Evolutionary conservation across 2,329 filamentous ascomycete genomes (phyloP), one percentile per base, ranked within the genome.

Genomic region (Aspergillus aculeatinus): DNA sequence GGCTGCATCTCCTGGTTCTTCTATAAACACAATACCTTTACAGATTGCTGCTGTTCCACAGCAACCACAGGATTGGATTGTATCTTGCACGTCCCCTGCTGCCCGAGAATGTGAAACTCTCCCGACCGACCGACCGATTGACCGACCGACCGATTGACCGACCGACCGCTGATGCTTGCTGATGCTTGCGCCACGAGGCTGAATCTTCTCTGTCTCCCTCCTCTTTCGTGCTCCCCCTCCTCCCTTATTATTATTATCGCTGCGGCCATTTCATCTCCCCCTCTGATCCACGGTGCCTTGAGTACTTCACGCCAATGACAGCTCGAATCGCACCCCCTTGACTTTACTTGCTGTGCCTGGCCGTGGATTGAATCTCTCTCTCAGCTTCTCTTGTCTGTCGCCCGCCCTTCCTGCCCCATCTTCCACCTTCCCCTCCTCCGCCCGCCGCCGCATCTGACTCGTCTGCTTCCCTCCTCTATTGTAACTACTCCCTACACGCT

Each of bases 131-230:
- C 33, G 33, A 35, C 48, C 33, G 33, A 35, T 12, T 12, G 33
- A 35, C 33, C 33, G 33, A 35, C 11, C 33, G n/a, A n/a, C n/a
- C n/a, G n/a, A 35, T 12, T 12, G 21, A 21, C 21, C 21, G 33
- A 35, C 33, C 33, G 33, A 16, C 33, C 33, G 33, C 33, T 35
- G 4, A 23, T 23, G 23, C 23, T 23, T 23, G 23, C 23, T 23
- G 35, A 54, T 54, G 35, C 51, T 27, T 54, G 55, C 59, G 59
- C 59, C 61, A 60, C 67, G 58, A 68, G 66, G 65, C 67, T 67
- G 66, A 68, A 61, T 68, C 61, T 25, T 19, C 39, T 23, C 19
- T 61, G 29, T 55, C 25, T 35, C 44, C 33, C 25, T 35, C 44
- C 33, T 31, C 31, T 31, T 14, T 23, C 35, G 31, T 27, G 7